Evolutionary conservation across 75 land plant species (phyloP), one percentile per base, ranked within the genome.

Genomic region (Larix kaempferi): DNA sequence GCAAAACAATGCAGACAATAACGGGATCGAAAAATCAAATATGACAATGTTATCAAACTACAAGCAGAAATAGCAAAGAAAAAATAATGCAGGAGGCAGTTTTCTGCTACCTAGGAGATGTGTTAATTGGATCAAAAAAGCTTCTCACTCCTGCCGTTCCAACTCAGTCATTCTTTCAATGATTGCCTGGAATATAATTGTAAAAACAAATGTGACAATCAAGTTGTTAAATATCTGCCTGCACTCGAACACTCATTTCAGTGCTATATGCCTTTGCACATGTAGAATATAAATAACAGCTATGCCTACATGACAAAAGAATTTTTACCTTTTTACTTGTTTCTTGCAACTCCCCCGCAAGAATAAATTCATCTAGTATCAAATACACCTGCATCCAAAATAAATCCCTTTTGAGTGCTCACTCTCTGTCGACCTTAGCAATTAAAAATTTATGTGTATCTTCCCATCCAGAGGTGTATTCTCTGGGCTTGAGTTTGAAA

Each of bases 111-210:
- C 12, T 49, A 1, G 54, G 54, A 49, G 54, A 49, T 49, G 54
- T 49, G 12, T 10, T 10, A 10, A 10, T 49, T 49, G 54, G 54
- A 49, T 49, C 62, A 60, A 3, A n/a, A 10, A 23, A 60, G 19
- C 11, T 62, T 73, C 25, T 91, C 88, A 96, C 69, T 96, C 99
- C 73, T 82, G 93, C 81, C 93, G 87, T 78, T 96, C 99, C 82
- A 96, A 78, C 78, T 96, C 99, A n/a, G 92, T 95, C 99, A 94
- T 91, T 80, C 97, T 83, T 78, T 96, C 99, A 63, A 96, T 96
- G 54, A 96, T 96, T 58, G 99, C 99, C 99, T 96, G 92, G 80
- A 87, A 78, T 33, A 52, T 25, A 49, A 57, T 56, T 3, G 49
- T 12, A 27, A 12, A 7, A 41, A 78, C 16, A 16, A 61, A 76